Percentiles rank a stretch among this genome's conserved stretches.
Conservation (phyloP, 2,329 filamentous ascomycete genomes). For the Pseudopithomyces chartarum region DNA sequence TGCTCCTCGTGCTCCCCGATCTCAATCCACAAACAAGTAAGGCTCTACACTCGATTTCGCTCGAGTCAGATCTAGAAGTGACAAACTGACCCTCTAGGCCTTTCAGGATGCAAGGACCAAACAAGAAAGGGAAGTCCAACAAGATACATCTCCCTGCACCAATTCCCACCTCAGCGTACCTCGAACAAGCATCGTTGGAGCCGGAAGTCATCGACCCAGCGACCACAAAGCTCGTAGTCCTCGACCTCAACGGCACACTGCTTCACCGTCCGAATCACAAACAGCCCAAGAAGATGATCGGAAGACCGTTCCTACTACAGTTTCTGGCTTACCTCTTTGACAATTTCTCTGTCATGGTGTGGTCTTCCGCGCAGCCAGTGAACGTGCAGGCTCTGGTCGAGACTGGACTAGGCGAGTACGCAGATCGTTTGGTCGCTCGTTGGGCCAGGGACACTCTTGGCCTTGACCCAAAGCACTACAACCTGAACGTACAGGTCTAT, state of each 20-base stretch:
- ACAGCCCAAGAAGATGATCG: slow-evolving; percentile 58
- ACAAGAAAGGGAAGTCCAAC: slow-evolving; percentile 18
- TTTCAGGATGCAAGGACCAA: background rate
- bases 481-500: slow-evolving; percentile 79
- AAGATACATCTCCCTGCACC: slow-evolving; percentile 58
- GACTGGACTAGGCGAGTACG: slow-evolving; percentile 65
- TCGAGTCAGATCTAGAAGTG: background rate
- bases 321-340: slow-evolving; percentile 78
- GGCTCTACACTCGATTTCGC: background rate
- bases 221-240: slow-evolving; percentile 75
- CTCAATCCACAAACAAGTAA: background rate
- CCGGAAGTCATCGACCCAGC: slow-evolving; percentile 48
- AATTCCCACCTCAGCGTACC: slow-evolving; percentile 64
- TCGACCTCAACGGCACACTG: slow-evolving; percentile 93
- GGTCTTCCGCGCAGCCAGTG: slow-evolving; percentile 79
- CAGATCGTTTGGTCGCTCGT: slow-evolving; percentile 64
- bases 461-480: slow-evolving; percentile 68
- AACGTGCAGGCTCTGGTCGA: slow-evolving; percentile 74
- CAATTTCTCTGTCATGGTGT: slow-evolving; percentile 81
- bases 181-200: slow-evolving; percentile 56
- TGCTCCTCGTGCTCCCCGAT: background rate
- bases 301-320: slow-evolving; percentile 67
- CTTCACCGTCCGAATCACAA: slow-evolving; percentile 67
- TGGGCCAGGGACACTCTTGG: slow-evolving; percentile 82
- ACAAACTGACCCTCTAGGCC: slow-evolving; percentile 32